Percentiles rank a stretch among this genome's conserved stretches.
Conservation (phyloP, 202 grass and related monocot genomes). For the Digitaria exilis region DNA sequence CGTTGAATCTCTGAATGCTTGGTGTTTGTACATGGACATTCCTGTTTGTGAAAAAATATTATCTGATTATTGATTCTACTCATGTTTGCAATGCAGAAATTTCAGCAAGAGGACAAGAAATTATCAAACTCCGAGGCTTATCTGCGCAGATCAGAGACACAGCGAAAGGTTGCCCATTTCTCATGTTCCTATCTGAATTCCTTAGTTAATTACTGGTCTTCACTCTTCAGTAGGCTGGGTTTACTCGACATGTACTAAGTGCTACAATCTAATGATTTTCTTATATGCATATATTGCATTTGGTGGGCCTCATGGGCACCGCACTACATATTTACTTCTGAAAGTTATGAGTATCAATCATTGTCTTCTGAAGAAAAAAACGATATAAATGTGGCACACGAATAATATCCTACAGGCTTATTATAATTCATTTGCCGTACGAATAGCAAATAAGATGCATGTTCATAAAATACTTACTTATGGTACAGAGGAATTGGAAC, state of each 20-base stretch:
- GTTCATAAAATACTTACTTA: background rate
- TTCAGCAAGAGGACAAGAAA: constrained; percentile 83
- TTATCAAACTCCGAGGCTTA: constrained; percentile 78
- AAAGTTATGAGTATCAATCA: background rate
- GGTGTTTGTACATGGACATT: background rate
- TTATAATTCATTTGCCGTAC: background rate
- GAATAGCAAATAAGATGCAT: background rate
- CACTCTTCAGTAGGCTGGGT: background rate
- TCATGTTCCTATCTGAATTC: constrained; percentile 22
- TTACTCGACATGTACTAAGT: background rate
- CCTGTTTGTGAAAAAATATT: constrained; percentile 5
- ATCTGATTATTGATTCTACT: constrained; percentile 22
- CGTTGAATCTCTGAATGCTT: background rate
- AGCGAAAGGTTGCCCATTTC: constrained; percentile 63
- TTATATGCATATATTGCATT: background rate
- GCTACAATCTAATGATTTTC: background rate
- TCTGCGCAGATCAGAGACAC: constrained; percentile 89
- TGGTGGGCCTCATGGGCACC: background rate
- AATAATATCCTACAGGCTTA: background rate
- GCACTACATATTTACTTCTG: background rate
- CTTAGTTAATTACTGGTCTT: constrained; percentile 15
- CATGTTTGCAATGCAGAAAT: constrained; percentile 73
- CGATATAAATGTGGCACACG: background rate
- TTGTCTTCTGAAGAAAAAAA: background rate
- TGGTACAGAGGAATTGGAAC: background rate